Percentiles rank a stretch among this genome's conserved stretches.
Conservation (phyloP, 306 rosid genomes). For the Medicago ruthenica region DNA sequence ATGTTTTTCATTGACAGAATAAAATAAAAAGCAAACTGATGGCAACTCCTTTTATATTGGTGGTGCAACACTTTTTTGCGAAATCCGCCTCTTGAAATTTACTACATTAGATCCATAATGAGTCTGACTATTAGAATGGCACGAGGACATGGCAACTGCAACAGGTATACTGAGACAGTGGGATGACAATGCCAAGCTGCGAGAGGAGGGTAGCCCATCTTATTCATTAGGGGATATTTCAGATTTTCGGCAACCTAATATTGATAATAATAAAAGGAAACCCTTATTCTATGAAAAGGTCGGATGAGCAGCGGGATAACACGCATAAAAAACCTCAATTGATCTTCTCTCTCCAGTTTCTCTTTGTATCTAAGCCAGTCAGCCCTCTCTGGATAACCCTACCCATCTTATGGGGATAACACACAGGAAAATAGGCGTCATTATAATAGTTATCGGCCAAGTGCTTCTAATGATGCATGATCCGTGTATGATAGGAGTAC, state of each 20-base stretch:
- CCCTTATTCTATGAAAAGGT: too few species aligned
- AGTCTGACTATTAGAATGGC: neutral
- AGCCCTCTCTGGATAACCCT: too few species aligned
- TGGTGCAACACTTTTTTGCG: neutral
- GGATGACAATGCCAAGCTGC: neutral
- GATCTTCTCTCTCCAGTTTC: too few species aligned
- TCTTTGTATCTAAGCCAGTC: too few species aligned
- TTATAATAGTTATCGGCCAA: too few species aligned
- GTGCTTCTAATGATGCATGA: neutral
- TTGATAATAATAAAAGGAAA: neutral
- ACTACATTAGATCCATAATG: neutral
- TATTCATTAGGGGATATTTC: conserved; percentile 1
- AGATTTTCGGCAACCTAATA: neutral
- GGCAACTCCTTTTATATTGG: neutral
- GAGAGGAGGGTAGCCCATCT: neutral
- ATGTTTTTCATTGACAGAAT: neutral
- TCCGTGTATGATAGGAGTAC: too few species aligned
- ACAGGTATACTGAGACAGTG: neutral
- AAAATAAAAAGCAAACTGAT: neutral
- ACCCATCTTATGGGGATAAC: too few species aligned
- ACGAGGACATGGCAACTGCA: neutral
- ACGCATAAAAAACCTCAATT: too few species aligned
- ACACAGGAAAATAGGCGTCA: too few species aligned
- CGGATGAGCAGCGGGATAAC: too few species aligned
- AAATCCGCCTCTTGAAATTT: neutral